Evolutionary conservation across 2,329 filamentous ascomycete genomes (phyloP).

Genomic region (Aspergillus pseudotamarii): DNA sequence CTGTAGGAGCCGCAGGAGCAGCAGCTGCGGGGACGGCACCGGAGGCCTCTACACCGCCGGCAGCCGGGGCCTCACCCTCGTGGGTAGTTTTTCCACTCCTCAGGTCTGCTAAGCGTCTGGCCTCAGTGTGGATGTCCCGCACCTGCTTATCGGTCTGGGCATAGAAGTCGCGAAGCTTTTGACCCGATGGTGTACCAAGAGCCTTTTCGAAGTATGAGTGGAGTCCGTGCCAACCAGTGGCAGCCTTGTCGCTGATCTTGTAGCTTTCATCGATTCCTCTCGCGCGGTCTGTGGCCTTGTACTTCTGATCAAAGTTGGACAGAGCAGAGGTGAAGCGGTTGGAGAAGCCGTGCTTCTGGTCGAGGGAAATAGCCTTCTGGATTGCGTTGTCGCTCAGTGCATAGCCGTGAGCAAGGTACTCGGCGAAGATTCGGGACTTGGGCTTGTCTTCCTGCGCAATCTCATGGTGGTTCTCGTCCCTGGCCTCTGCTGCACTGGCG

Average conservation of each 20-base stretch:
- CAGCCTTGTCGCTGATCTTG: slow-evolving; percentile 74
- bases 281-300: slow-evolving; percentile 84
- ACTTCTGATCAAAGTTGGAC: slow-evolving; percentile 77
- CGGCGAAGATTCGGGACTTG: slow-evolving; percentile 86
- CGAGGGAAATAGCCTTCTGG: slow-evolving; percentile 80
- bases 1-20: slow-evolving; percentile 17
- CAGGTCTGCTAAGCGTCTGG: slow-evolving; percentile 80
- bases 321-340: slow-evolving; percentile 77
- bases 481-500: slow-evolving; percentile 55
- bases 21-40: slow-evolving; percentile 23
- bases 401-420: slow-evolving; percentile 96
- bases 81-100: slow-evolving; percentile 63
- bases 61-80: slow-evolving; percentile 34
- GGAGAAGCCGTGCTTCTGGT: slow-evolving; percentile 86
- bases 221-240: slow-evolving; percentile 67
- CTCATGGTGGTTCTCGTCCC: slow-evolving; percentile 63
- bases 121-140: slow-evolving; percentile 90
- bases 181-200: slow-evolving; percentile 79
- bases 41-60: slow-evolving; percentile 18
- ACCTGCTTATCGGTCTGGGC: slow-evolving; percentile 83
- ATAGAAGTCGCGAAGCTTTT: slow-evolving; percentile 88
- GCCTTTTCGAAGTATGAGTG: slow-evolving; percentile 95
- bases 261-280: slow-evolving; percentile 83
- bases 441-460: slow-evolving; percentile 97
- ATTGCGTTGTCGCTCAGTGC: slow-evolving; percentile 76